Base-by-base conservation (phyloP, 2,329 filamentous ascomycete species). In the Colletotrichum tofieldiae region DNA sequence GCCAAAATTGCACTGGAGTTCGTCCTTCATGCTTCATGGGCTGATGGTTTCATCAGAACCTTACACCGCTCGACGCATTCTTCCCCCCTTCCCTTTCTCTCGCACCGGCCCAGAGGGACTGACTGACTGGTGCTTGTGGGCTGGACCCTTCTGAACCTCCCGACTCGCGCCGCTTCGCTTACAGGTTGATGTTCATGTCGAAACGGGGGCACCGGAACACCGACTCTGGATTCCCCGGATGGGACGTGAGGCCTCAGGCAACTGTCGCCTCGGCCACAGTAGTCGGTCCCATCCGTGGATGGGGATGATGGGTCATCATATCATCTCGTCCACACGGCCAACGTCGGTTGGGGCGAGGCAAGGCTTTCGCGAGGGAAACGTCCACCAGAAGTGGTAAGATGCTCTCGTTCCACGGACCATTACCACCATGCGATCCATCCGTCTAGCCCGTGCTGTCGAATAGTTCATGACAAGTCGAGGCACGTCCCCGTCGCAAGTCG, bases 1-100 rank as follows among this genome's bases (percentile, higher is more conserved):
- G 41, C 67, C 71, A 71, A 73, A 71, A 71, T 73, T 73, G 67
- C 71, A 37, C 59, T 63, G 69, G 65, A 47, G 65, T 45, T 35
- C 8, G 35, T 49, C 23, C 51, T 64, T 63, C 59, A 69, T 72
- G 59, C 69, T 45, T 59, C 43, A 59, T 72, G 69, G 69, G 52
- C 69, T 64, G 65, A 64, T 68, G 51, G 18, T 11, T 23, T 20
- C 41, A 39, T 39, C 54, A 43, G 35, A 51, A 52, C 55, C 55
- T 41, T 60, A 51, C 59, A 62, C 59, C 59, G 59, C 59, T 23
- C 45, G 29, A 23, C 32, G 8, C n/a, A 5, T 8, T 37, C n/a
- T 32, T 8, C 11, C 23, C 23, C 23, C 23, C 23, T 26, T 26
- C 23, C 23, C 20, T 35, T n/a, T 29, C 29, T 20, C n/a, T 37